Evolutionary conservation across 2,329 filamentous ascomycete genomes (phyloP), one percentile per base, ranked within the genome.

Genomic region (Curvularia verruculosa): DNA sequence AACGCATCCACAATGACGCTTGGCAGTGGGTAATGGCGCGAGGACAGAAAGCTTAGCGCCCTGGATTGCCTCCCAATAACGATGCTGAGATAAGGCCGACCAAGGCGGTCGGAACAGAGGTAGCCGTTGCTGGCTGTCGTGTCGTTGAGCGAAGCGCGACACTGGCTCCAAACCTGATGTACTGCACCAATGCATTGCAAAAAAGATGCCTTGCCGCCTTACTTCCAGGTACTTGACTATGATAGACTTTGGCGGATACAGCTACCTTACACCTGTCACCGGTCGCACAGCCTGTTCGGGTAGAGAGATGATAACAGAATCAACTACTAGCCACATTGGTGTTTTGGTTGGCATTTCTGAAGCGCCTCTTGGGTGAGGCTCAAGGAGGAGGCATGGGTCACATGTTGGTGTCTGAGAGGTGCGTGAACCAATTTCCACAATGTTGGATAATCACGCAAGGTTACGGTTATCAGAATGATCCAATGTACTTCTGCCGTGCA

Each of bases 401-500:
- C 50, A 50, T n/a, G 18, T 44, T 24, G 50, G 49, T 50, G 58
- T 52, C 57, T 21, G 19, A 39, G 31, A 41, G 31, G 15, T 36
- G 41, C 34, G 52, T 58, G 51, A 57, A 55, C 52, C 43, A 54
- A 49, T 54, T 55, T 59, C 60, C 60, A 57, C 58, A 52, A 37
- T 47, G 53, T 46, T 50, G 29, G 49, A 49, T 49, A 45, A n/a
- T 56, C 49, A 39, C 53, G 49, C 45, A 52, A 36, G 55, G 34
- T 5, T 45, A 60, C 50, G 58, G 56, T 44, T 37, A 52, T 54
- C 59, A 62, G 66, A 55, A 63, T 55, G 52, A 52, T 59, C 53
- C 62, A 53, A 65, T 50, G 56, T 54, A 8, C n/a, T 66, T 57
- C 63, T 71, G 63, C 70, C 62, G 63, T 60, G 60, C 47, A 41